Evolutionary conservation across 192 early-diverging fungal genomes (phyloP), one percentile per base, ranked within the genome.

Genomic region (Ambispora gerdemannii): DNA sequence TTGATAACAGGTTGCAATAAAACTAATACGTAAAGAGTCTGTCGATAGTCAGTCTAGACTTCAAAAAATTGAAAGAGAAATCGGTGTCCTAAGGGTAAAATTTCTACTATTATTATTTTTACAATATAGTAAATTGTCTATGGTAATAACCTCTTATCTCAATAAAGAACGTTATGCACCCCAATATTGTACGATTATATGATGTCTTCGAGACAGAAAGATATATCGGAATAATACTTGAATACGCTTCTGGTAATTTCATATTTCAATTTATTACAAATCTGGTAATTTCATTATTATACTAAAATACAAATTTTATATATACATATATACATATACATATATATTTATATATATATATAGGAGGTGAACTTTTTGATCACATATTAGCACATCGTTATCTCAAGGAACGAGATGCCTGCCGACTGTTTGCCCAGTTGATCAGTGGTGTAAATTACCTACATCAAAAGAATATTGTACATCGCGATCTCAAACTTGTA

Each of bases 181-280:
- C 90, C 15, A 88, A 92, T 75, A 96, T 99, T 70, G 94, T 99
- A 32, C 88, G 91, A 75, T 77, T 97, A 33, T 87, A 88, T 73
- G 96, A 99, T 75, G 94, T 98, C 13, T 93, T 99, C 72, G 97
- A 99, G 77, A 96, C 95, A 4, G 93, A 93, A 59, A 79, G 88
- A 64, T 96, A 98, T 74, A 96, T 99, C 78, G 97, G 97, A 38
- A 95, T 99, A 72, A 90, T 98, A 28, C 89, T 98, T 76, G 94
- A 98, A 79, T 97, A 92, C 75, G 96, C 95, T 38, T 95, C 94
- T 64, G 91, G 91, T 83, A 77, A 70, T 59, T 1, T 4, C 32
- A 38, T 24, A 35, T 15, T 30, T 55, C n/a, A n/a, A n/a, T n/a
- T n/a, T n/a, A n/a, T n/a, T n/a, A n/a, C n/a, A n/a, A n/a, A n/a